phyloP scores from a whole-genome alignment of 2,329 filamentous ascomycete species.

The Lojkania enalia region DNA sequence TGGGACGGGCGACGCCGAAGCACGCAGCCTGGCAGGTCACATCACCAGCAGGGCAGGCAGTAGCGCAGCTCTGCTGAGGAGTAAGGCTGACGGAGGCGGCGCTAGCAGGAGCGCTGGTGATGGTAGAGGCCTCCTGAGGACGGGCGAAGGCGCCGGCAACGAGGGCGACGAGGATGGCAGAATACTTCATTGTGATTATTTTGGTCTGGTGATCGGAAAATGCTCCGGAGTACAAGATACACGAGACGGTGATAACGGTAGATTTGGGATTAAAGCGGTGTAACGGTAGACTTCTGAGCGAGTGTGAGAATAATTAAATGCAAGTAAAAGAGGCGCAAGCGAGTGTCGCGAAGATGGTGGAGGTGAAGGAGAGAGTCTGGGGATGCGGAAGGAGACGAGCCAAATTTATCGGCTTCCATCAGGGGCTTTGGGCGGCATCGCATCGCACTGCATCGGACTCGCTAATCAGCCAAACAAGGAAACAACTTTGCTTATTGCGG shows the following conservation, averaged over 20 bases:
- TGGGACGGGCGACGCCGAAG: constrained; percentile 56
- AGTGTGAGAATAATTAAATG: constrained; percentile 24
- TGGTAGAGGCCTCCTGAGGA: constrained; percentile 42
- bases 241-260: constrained; percentile 5
- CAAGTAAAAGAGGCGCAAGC: constrained; percentile 12
- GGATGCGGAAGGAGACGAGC: constrained; percentile 1
- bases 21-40: constrained; percentile 58
- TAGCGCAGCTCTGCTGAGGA: constrained; percentile 39
- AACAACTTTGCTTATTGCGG: not conserved
- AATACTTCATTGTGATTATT: constrained; percentile 48
- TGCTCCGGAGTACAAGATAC: constrained; percentile 2
- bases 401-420: constrained; percentile 6
- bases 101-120: constrained; percentile 42
- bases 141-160: constrained; percentile 49
- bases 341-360: constrained; percentile 26
- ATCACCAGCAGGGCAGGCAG: constrained; percentile 48
- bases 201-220: constrained; percentile 12
- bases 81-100: constrained; percentile 29
- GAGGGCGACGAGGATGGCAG: constrained; percentile 50
- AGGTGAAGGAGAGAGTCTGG: constrained; percentile 14
- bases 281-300: constrained; percentile 10
- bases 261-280: constrained; percentile 20
- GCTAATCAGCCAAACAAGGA: not conserved
- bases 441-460: constrained; percentile 1
- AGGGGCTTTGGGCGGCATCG: constrained; percentile 1